These are phyloP conservation scores for Dothidotthia symphoricarpi DNA, from an alignment of 2,329 filamentous ascomycete genomes.

Conservation along the genomic window DNA sequence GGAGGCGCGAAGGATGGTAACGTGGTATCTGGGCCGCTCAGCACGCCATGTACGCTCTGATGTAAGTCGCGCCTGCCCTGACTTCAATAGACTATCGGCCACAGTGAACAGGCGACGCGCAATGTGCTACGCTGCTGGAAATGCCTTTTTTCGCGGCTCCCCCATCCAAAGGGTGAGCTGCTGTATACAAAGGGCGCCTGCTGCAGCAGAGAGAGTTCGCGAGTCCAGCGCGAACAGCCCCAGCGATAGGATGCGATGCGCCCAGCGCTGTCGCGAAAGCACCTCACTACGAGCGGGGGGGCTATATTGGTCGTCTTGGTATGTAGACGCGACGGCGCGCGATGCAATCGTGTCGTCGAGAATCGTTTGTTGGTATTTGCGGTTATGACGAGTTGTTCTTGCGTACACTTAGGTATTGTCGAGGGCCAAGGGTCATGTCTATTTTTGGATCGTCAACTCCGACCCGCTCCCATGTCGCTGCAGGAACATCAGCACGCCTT, in stretches of 20 bases:
- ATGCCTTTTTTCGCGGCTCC: constrained; percentile 1
- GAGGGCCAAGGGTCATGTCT: neutral
- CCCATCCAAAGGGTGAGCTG: too few species aligned
- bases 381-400: too few species aligned
- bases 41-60: constrained; percentile 25
- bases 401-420: too few species aligned
- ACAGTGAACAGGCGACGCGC: constrained; percentile 11
- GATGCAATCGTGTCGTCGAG: too few species aligned
- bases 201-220: constrained; percentile 11
- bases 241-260: constrained; percentile 31
- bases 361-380: too few species aligned
- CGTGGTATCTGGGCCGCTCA: constrained; percentile 25
- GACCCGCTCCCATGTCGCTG: too few species aligned
- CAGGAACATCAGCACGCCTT: too few species aligned
- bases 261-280: constrained; percentile 22
- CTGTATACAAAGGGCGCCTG: constrained; percentile 4
- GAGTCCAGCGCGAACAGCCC: constrained; percentile 18
- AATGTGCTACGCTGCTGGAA: too few species aligned
- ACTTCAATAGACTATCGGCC: constrained; percentile 16
- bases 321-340: too few species aligned
- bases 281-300: neutral
- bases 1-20: constrained; percentile 22
- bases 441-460: too few species aligned
- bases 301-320: neutral
- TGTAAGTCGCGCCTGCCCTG: constrained; percentile 22